phyloP scores from a whole-genome alignment of 495 filamentous ascomycete genomes.

The Podospora tetraspora region DNA sequence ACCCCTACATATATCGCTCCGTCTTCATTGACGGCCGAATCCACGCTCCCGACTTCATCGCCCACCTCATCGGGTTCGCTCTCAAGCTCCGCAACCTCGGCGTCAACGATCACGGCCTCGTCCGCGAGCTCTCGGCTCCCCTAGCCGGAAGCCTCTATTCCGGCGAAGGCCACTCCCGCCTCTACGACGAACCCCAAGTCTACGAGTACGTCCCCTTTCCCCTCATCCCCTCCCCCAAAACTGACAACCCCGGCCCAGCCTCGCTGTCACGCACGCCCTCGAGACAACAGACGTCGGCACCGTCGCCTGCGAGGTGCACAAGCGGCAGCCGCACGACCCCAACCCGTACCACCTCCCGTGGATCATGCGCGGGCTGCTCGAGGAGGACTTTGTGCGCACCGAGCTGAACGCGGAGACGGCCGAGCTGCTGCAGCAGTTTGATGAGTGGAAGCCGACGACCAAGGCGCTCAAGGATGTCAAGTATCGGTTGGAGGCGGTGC shows the following conservation, averaged over 20 bases:
- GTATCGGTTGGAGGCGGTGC: slow-evolving; percentile 86
- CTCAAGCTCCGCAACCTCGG: slow-evolving; percentile 91
- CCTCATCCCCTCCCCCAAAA: background rate
- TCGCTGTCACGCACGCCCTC: slow-evolving; percentile 78
- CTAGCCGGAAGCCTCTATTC: slow-evolving; percentile 87
- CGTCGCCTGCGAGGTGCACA: slow-evolving; percentile 42
- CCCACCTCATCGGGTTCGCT: slow-evolving; percentile 86
- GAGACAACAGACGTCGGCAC: slow-evolving; percentile 66
- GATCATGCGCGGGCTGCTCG: slow-evolving; percentile 85
- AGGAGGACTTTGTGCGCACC: slow-evolving; percentile 84
- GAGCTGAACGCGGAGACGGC: slow-evolving; percentile 70
- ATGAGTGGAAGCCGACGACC: slow-evolving; percentile 83
- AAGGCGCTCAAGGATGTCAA: slow-evolving; percentile 95
- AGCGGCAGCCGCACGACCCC: slow-evolving; percentile 43
- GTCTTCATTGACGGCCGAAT: slow-evolving; percentile 93
- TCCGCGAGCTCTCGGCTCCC: slow-evolving; percentile 82
- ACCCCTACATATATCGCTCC: slow-evolving; percentile 88
- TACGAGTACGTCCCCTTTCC: slow-evolving; percentile 59
- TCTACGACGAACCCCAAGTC: slow-evolving; percentile 87
- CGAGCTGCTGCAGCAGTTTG: slow-evolving; percentile 79
- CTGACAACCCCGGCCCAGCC: slow-evolving; percentile 37
- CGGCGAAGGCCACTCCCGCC: slow-evolving; percentile 86
- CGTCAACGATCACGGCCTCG: slow-evolving; percentile 84
- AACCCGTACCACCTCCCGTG: slow-evolving; percentile 91
- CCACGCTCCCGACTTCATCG: slow-evolving; percentile 89